Evolutionary conservation across 257 asterid species (phyloP), one percentile per base, ranked within the genome.

Genomic region (Nemophila menziesii): DNA sequence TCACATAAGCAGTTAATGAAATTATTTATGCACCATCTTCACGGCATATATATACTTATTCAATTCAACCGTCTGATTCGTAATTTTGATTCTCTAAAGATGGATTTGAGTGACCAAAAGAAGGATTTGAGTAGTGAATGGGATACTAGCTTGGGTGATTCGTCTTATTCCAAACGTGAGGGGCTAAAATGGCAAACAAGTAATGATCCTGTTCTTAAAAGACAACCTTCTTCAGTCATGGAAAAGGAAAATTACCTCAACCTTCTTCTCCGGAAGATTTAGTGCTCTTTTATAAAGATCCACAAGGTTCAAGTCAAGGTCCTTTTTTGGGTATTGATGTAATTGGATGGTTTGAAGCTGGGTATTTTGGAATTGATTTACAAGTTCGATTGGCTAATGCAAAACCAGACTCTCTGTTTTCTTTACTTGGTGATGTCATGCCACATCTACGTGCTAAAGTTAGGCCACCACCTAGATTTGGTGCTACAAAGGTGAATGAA

Each of bases 391-490:
- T 77, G 54, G 92, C 89, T 49, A 57, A 51, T 63, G 80, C 94
- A 20, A 80, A 86, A 1, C 58, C 66, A 23, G 89, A 82, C 40
- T 61, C 79, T 6, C 94, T 92, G 22, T 90, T 79, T 62, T 51
- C 75, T 58, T 46, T 51, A 36, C 96, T 90, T 54, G 99, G 99
- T 43, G 95, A 90, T 68, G 84, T 81, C 56, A 85, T 90, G 99
- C 96, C 99, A 34, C 99, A 85, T 55, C 67, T 90, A 48, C 84
- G 93, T 47, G 83, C 96, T 63, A 90, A 85, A 59, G 93, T 81
- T 50, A 70, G 86, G 7, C 92, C 99, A 43, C 99, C 99, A 49
- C 99, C 96, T 63, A 96, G 99, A 51, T 90, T 90, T 71, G 78
- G 60, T 57, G 37, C 92, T 15, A 62, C 86, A 45, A 86, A 82